These are phyloP conservation scores for Colletotrichum simmondsii DNA, from an alignment of 2,329 filamentous ascomycete species.

Conservation along the genomic window DNA sequence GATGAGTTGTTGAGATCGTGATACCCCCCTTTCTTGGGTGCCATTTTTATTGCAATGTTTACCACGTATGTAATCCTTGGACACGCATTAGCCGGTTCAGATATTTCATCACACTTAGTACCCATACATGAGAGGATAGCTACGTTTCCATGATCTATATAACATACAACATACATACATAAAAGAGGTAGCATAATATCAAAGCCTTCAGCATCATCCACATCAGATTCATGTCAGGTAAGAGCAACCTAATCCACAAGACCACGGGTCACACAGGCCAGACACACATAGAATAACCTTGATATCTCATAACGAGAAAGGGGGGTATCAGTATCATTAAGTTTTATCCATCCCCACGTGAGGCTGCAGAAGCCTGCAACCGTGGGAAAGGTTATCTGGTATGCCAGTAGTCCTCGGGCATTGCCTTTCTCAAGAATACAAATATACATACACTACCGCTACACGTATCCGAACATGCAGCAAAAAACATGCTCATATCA, in stretches of 20 bases:
- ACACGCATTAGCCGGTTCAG: too few relatives aligned
- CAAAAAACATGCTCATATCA: neutral
- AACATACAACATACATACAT: neutral
- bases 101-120: too few relatives aligned
- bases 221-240: neutral
- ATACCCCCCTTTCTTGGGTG: neutral
- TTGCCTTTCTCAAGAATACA: neutral
- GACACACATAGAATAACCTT: neutral
- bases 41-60: too few relatives aligned
- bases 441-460: neutral
- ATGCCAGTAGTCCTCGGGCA: neutral
- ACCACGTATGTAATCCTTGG: too few relatives aligned
- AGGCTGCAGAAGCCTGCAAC: neutral
- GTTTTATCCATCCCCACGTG: neutral
- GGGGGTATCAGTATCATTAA: slow-evolving; percentile 17
- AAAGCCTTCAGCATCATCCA: neutral
- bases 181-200: neutral
- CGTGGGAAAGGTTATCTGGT: neutral
- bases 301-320: neutral
- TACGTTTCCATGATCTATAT: neutral
- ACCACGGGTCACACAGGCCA: neutral
- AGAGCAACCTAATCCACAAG: neutral
- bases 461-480: neutral
- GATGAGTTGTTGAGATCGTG: neutral
- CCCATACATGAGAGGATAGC: too few relatives aligned